Conservation (phyloP, 1,139 yeast genomes). For the Lodderomyces oxycetoniae region DNA sequence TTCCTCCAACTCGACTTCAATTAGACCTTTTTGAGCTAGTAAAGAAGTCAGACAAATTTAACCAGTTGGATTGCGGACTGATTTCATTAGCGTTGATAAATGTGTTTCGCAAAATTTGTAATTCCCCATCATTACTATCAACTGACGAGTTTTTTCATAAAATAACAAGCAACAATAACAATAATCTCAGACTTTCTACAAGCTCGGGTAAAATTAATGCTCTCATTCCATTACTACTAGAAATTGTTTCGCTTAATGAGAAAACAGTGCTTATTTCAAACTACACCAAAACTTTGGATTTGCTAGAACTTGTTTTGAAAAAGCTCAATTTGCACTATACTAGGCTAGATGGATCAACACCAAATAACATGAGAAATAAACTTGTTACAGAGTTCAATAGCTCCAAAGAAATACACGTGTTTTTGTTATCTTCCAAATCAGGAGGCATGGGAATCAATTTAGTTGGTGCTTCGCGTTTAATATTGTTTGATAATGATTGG, state of each 20-base stretch:
- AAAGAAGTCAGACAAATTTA: slow-evolving; percentile 14
- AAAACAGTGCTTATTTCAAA: slow-evolving; percentile 86
- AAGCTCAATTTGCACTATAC: slow-evolving; percentile 48
- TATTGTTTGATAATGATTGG: slow-evolving; percentile 89
- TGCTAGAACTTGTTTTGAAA: slow-evolving; percentile 56
- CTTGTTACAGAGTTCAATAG: slow-evolving; percentile 70
- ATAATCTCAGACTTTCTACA: slow-evolving; percentile 9
- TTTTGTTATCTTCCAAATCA: slow-evolving; percentile 80
- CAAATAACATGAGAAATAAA: slow-evolving; percentile 56
- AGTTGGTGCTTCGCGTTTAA: slow-evolving; percentile 82
- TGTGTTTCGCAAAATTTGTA: slow-evolving; percentile 74
- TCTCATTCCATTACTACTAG: slow-evolving; percentile 49
- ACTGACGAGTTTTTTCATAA: slow-evolving; percentile 34
- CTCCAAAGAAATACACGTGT: slow-evolving; percentile 47
- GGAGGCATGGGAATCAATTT: slow-evolving; percentile 94
- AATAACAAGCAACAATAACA: slow-evolving; percentile 6
- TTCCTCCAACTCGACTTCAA: slow-evolving; percentile 69
- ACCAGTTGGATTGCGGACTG: slow-evolving; percentile 17
- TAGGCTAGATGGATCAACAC: slow-evolving; percentile 83
- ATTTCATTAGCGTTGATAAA: slow-evolving; percentile 68
- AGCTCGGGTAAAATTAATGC: slow-evolving; percentile 56
- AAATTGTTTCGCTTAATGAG: slow-evolving; percentile 44
- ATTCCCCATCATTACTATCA: slow-evolving; percentile 63
- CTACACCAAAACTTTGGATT: slow-evolving; percentile 81
- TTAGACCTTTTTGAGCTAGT: slow-evolving; percentile 49